Evolutionary conservation across 192 early-diverging fungal species (phyloP), one percentile per base, ranked within the genome.

Genomic region (Podila horticola): DNA sequence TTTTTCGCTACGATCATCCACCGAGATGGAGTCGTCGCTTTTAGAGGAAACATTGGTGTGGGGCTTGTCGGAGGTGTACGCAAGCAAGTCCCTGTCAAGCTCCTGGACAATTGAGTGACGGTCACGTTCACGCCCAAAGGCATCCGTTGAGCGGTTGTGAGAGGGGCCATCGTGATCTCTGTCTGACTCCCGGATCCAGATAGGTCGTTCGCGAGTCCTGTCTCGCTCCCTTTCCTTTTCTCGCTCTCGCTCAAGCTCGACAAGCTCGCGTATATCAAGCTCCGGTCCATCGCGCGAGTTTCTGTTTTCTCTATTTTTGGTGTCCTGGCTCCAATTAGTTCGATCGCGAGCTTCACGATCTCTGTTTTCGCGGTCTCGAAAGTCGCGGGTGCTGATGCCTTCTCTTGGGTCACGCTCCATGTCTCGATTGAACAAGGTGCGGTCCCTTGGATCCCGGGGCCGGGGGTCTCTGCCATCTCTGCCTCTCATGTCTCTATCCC

Each of bases 241-340:
- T 19, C 74, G 74, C 19, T 79, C 75, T 22, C 75, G 75, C 30
- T 79, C 77, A 5, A 66, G 70, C 31, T 81, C 77, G 12, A 72
- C 77, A 36, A 81, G 57, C 36, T 81, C 71, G 58, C 77, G 77
- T 3, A 73, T 26, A 49, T 81, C 77, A 51, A 66, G 55, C 17
- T 81, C 77, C 4, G 62, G 66, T 12, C 66, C 77, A 12, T 81
- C 76, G 20, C 75, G 64, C 12, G 31, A 45, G 9, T 62, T 58
- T 13, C 59, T 52, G 62, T 24, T 26, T 4, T 76, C 72, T 5
- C 76, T 55, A 17, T 69, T 65, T 24, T 64, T 79, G 29, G 26
- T 1, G 0, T 79, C 70, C 19, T 28, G 19, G n/a, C 41, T 51
- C 76, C 76, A 79, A 9, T 50, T 34, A 15, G 71, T 66, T 3